Base-by-base conservation (phyloP, 2,329 filamentous ascomycete species). In the Aschersonia sp. region DNA sequence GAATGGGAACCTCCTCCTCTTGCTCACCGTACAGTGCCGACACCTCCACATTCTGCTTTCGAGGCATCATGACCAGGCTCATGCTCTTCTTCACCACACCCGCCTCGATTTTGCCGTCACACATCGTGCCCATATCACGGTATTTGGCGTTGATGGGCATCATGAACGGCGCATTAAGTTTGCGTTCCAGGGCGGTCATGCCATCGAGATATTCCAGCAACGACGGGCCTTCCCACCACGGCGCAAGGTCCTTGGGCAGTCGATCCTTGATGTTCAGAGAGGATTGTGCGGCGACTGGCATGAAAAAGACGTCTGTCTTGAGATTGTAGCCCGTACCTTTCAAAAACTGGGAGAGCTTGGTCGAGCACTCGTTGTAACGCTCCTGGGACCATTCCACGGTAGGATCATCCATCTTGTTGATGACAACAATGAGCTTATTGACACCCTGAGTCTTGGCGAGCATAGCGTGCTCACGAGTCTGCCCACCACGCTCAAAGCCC, bases 401-500 rank as follows among this genome's bases (percentile, higher is more conserved):
- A 9, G 83, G 73, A 63, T 98, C 92, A 62, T 98, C 92, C 94
- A 98, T 98, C 76, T 98, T 98, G 79, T 98, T 98, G 63, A 96
- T 89, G 47, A 78, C 92, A 32, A 98, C 83, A 43, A 97, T 75
- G 48, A 98, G 76, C 70, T 96, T 96, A 75, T 94, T 94, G 51
- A 98, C 92, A 68, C 92, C 92, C 63, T 95, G 90, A 1, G 94
- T 98, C 71, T 97, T 95, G 56, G 94, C 94, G 62, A 98, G 76
- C 73, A 98, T 87, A 49, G 94, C 92, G 68, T 97, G 90, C 76
- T 98, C 92, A 63, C 92, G 80, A 47, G 92, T 98, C 67, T 98
- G 92, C 39, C 92, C 90, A 53, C 92, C 92, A 72, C 87, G 63
- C 73, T 98, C 92, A 64, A 98, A 98, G 45, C 92, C 92, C 35